These are phyloP conservation scores for Geosiphon pyriformis DNA, from an alignment of 192 early-diverging fungal species.

Conservation along the genomic window DNA sequence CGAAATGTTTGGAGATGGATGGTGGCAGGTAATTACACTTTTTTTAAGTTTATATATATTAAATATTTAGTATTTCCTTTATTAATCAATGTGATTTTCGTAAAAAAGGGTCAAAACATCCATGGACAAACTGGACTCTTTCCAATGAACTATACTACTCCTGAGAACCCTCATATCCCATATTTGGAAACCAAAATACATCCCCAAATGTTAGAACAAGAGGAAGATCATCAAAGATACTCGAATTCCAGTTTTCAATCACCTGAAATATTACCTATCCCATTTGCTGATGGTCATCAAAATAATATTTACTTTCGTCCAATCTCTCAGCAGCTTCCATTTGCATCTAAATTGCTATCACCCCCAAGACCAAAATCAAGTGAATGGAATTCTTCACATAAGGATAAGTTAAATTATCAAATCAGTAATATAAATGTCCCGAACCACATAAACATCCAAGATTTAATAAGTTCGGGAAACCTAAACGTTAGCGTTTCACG, in stretches of 20 bases:
- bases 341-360: neutral
- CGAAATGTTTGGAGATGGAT: slow-evolving; percentile 65
- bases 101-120: slow-evolving; percentile 54
- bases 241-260: neutral
- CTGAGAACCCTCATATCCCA: slow-evolving; percentile 23
- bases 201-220: neutral
- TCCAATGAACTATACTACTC: slow-evolving; percentile 60
- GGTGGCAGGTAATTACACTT: slow-evolving; percentile 61
- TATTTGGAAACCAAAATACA: neutral
- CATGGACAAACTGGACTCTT: slow-evolving; percentile 67
- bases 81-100: neutral
- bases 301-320: neutral
- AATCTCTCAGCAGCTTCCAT: neutral
- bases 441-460: neutral
- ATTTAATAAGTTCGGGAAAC: neutral
- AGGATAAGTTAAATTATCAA: neutral
- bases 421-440: neutral
- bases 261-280: neutral
- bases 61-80: neutral
- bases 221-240: neutral
- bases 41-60: neutral
- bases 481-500: neutral
- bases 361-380: neutral
- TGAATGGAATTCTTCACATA: neutral
- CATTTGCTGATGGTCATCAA: neutral